A percentile compares a stretch with the other conserved stretches of the same genome.
phyloP scores from a whole-genome alignment of 441 rosid genomes.

The Metrosideros polymorpha region DNA sequence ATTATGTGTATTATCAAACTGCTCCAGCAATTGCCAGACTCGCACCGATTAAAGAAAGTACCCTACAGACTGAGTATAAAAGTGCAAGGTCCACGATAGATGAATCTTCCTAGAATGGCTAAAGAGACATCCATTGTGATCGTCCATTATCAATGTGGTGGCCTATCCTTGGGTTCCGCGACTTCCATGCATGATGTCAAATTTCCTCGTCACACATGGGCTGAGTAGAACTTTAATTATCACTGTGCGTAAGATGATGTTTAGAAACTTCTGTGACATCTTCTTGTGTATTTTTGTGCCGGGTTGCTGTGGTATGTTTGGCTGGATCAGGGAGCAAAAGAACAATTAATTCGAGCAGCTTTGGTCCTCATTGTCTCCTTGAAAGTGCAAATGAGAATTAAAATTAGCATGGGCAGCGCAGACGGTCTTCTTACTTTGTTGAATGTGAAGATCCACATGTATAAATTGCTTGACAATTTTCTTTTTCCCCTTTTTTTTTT shows the following conservation, averaged over 20 bases:
- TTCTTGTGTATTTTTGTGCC: neutral
- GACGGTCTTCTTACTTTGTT: neutral
- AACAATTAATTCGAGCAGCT: neutral
- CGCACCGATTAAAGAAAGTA: neutral
- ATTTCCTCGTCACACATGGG: slow-evolving; percentile 33
- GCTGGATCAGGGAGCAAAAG: neutral
- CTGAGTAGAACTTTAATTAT: neutral
- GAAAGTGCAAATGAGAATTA: neutral
- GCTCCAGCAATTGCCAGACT: neutral
- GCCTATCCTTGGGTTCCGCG: slow-evolving; percentile 28
- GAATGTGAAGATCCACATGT: neutral
- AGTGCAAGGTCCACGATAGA: neutral
- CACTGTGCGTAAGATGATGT: neutral
- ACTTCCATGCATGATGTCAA: slow-evolving; percentile 20
- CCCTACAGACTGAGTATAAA: neutral
- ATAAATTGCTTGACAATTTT: neutral
- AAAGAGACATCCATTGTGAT: slow-evolving; percentile 5
- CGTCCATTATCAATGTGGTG: slow-evolving; percentile 3
- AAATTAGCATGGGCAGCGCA: neutral
- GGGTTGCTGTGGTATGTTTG: neutral
- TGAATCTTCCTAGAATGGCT: neutral
- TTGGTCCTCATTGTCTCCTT: neutral
- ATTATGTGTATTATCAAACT: neutral
- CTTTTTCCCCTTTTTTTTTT: neutral
- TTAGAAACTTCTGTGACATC: neutral